Base-by-base conservation (phyloP, 2,329 filamentous ascomycete genomes). In the Botrytis elliptica region DNA sequence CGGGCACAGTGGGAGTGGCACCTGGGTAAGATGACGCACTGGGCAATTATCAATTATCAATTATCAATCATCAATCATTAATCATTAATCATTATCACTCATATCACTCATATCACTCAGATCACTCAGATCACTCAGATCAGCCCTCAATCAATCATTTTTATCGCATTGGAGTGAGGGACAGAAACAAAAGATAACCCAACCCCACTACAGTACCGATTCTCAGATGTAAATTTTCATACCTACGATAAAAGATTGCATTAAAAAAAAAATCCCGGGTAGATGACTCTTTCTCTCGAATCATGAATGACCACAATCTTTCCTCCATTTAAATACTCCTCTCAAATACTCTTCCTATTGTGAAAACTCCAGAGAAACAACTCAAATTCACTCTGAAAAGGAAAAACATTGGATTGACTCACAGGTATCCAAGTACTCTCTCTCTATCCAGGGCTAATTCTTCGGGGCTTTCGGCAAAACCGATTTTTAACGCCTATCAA, bases 401-500 rank as follows among this genome's bases (percentile, higher is more conserved):
- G 14, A 9, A 57, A 18, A 29, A 18, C 4, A 18, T 29, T 18
- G 6, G 14, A 57, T 57, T 57, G 52, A 57, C 52, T 57, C 52
- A 57, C 18, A 57, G 16, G 52, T 57, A 29, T 33, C 52, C 1
- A 57, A 29, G 52, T 57, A 57, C 52, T 33, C 33, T 33, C 33
- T 46, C 33, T 33, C 33, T 46, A 22, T 65, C 63, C 49, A 68
- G 66, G 49, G 49, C 66, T 68, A 46, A 38, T 36, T 62, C 33
- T 68, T 57, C 66, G 66, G 44, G 46, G 49, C 49, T 49, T 46
- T 46, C 64, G 64, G 52, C 52, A 57, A 57, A 57, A 29, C 2
- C n/a, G n/a, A 68, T 64, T 65, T 71, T 65, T 60, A 42, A 52
- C 42, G 42, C 60, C 69, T 71, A 52, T 65, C 66, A 68, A 55